Base-by-base conservation (phyloP, 1,284 basidiomycete genomes). In the Mycocalia duriaeana region DNA sequence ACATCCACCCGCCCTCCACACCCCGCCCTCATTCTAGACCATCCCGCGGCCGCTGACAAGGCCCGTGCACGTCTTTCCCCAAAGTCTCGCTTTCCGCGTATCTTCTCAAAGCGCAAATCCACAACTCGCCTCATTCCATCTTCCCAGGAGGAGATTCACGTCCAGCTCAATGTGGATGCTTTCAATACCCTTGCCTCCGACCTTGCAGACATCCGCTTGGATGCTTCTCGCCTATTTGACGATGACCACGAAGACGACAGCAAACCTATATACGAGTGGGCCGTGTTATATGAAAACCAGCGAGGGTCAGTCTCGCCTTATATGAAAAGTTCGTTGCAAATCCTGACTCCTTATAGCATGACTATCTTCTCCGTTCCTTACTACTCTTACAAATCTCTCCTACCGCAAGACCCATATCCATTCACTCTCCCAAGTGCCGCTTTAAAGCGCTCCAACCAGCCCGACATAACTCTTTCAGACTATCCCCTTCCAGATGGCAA, bases 401-500 rank as follows among this genome's bases (percentile, higher is more conserved):
- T 91, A 18, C 85, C 86, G 0, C 69, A 68, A 37, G 89, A 90
- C 57, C 88, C 89, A n/a, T 73, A 78, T 3, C 75, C 88, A 2
- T 91, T 85, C 64, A 89, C 88, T 0, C 59, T 79, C 4, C 82
- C 84, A 1, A 67, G 73, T 39, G 56, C 69, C 2, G 64, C 66
- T 8, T 48, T 56, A 16, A 65, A 65, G 41, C 72, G 72, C 14
- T 65, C 66, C 4, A 61, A 68, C 44, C 73, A 80, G 53, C 75
- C 80, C 1, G 72, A 74, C 3, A 69, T 83, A 42, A 75, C 81
- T 7, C 72, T 88, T 5, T 62, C 66, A 3, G 75, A 77, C 43
- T 91, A 85, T 55, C 83, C 85, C n/a, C 75, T 91, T 20, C 89
- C 88, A 1, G 85, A 89, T 55, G 87, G 85, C 20, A 78, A 75